A percentile compares a stretch with the other conserved stretches of the same genome.
phyloP scores from a whole-genome alignment of 2,329 filamentous ascomycete species.

The Podosphaera fusca region DNA sequence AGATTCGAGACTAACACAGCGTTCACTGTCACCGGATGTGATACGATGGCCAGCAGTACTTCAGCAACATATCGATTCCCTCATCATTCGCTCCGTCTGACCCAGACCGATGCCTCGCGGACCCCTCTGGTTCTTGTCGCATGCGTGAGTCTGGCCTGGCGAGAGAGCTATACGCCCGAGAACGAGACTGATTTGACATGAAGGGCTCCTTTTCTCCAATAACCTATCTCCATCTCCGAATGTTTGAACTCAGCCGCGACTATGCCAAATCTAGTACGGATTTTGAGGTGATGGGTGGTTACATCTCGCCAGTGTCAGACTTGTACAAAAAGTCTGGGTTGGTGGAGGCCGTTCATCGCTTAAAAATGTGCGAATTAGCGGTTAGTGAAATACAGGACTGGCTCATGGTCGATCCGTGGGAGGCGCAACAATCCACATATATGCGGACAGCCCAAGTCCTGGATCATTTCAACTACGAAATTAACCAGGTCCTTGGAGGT shows the following conservation, averaged over 20 bases:
- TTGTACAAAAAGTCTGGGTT: constrained; percentile 59
- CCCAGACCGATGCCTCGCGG: constrained; percentile 29
- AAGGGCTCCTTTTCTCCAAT: constrained; percentile 44
- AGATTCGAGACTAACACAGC: too few species aligned
- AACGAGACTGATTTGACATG: neutral
- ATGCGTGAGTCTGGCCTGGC: constrained; percentile 18
- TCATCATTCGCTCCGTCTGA: constrained; percentile 30
- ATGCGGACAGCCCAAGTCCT: constrained; percentile 73
- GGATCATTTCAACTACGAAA: constrained; percentile 77
- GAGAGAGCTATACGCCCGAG: neutral
- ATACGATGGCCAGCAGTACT: too few species aligned
- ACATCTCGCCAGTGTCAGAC: constrained; percentile 44
- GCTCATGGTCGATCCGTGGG: constrained; percentile 77
- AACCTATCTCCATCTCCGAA: constrained; percentile 56
- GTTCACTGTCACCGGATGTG: too few species aligned
- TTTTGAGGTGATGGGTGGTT: constrained; percentile 73
- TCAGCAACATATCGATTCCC: constrained; percentile 31
- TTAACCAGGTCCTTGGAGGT: constrained; percentile 58
- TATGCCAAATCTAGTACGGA: constrained; percentile 52
- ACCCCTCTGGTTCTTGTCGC: constrained; percentile 45
- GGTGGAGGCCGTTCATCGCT: constrained; percentile 46
- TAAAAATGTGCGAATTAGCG: constrained; percentile 72
- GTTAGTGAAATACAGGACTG: constrained; percentile 40
- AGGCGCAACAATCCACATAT: constrained; percentile 66
- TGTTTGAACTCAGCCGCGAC: constrained; percentile 67